Conservation (phyloP, 352 stramenopile species). For the Globisporangium echinulatum region DNA sequence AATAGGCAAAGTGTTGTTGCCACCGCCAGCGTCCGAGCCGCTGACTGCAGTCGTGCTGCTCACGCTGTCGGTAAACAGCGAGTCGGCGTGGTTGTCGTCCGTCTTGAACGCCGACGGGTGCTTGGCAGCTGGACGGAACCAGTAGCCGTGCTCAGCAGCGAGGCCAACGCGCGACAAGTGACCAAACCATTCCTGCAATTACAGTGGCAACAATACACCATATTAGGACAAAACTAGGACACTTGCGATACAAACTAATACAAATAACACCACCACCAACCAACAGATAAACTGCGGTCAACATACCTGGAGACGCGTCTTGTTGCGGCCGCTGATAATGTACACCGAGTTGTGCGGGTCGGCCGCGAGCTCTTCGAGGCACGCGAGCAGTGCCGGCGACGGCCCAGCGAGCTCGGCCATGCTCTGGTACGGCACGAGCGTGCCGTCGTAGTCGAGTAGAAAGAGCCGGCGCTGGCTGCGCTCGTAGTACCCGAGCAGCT, state of each 20-base stretch:
- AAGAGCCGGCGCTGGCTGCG: conserved; percentile 76
- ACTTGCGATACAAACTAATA: too few relatives aligned
- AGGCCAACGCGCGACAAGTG: conserved; percentile 70
- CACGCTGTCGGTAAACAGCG: conserved; percentile 4
- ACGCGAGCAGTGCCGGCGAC: conserved; percentile 46
- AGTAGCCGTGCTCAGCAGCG: conserved; percentile 76
- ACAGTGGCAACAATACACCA: background rate
- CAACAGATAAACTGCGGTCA: background rate
- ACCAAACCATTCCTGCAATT: conserved; percentile 69
- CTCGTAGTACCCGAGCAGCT: conserved; percentile 81
- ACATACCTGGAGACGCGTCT: conserved; percentile 46
- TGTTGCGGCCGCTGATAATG: conserved; percentile 80
- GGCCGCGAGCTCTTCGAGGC: conserved; percentile 55
- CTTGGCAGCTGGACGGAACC: conserved; percentile 67
- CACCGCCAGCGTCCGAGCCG: background rate
- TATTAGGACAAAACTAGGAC: too few relatives aligned
- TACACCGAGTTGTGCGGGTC: conserved; percentile 81
- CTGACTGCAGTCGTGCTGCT: conserved; percentile 2
- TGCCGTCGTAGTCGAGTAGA: conserved; percentile 84
- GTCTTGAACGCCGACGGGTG: conserved; percentile 19
- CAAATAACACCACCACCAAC: background rate
- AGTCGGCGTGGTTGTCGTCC: conserved; percentile 3
- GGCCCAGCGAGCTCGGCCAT: conserved; percentile 67
- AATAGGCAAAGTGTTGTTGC: background rate
- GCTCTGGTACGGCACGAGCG: conserved; percentile 74